phyloP scores from a whole-genome alignment of 1,139 yeast genomes.

The Lodderomyces metapsilosis region DNA sequence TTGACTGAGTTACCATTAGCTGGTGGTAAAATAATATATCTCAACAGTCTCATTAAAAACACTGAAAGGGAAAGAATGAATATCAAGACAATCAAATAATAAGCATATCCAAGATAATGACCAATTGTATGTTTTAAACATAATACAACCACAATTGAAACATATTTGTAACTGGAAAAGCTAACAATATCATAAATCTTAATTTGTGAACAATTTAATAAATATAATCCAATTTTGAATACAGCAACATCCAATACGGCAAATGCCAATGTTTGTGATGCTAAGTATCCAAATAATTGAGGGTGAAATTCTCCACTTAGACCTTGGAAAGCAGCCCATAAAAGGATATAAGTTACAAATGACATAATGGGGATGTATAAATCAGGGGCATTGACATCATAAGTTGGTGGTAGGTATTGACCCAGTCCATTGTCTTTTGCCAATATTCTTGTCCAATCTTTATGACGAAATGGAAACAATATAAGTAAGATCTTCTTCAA shows the following conservation, averaged over 20 bases:
- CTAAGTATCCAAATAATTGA: slow-evolving; percentile 81
- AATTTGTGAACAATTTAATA: slow-evolving; percentile 53
- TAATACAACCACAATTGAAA: slow-evolving; percentile 63
- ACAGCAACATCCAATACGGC: slow-evolving; percentile 62
- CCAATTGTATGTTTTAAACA: slow-evolving; percentile 45
- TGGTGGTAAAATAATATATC: slow-evolving; percentile 60
- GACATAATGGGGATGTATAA: slow-evolving; percentile 95
- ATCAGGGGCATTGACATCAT: slow-evolving; percentile 93
- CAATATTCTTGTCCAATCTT: slow-evolving; percentile 68
- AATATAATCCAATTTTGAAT: slow-evolving; percentile 46
- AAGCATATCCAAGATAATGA: slow-evolving; percentile 28
- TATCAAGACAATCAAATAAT: slow-evolving; percentile 43
- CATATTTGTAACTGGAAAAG: slow-evolving; percentile 93
- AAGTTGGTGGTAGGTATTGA: slow-evolving; percentile 67
- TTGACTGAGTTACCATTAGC: slow-evolving; percentile 18
- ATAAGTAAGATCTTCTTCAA: slow-evolving; percentile 69
- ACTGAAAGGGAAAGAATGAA: slow-evolving; percentile 56
- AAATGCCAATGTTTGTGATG: slow-evolving; percentile 89
- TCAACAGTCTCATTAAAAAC: slow-evolving; percentile 79
- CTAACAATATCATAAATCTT: slow-evolving; percentile 79
- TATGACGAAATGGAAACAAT: slow-evolving; percentile 82
- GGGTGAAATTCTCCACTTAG: slow-evolving; percentile 91
- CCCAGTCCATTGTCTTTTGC: slow-evolving; percentile 42
- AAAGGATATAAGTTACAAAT: slow-evolving; percentile 78
- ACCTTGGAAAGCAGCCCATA: slow-evolving; percentile 86